These are phyloP conservation scores for Penicillium digitatum DNA, from an alignment of 2,329 filamentous ascomycete genomes.

Conservation along the genomic window DNA sequence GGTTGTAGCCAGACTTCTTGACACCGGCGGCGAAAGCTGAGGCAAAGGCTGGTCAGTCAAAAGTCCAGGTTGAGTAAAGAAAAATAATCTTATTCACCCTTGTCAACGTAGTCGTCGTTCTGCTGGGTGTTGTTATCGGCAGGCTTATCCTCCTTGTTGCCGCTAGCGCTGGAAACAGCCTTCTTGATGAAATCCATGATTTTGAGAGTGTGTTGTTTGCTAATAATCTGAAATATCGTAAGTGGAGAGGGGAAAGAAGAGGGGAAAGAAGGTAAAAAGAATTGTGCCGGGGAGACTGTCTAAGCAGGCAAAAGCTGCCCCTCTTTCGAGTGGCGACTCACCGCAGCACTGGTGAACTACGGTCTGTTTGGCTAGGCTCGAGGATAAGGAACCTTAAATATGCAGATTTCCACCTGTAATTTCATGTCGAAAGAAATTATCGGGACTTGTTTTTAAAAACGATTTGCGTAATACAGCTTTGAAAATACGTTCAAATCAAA, in stretches of 20 bases:
- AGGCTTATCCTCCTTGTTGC: background rate
- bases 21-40: background rate
- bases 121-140: background rate
- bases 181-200: slow-evolving; percentile 7
- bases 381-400: background rate
- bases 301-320: background rate
- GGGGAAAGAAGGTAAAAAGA: background rate
- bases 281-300: background rate
- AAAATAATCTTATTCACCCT: background rate
- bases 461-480: background rate
- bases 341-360: background rate
- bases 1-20: slow-evolving; percentile 2
- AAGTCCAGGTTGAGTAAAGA: no score
- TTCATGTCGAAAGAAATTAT: background rate
- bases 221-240: background rate
- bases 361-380: background rate
- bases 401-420: background rate
- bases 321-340: background rate
- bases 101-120: slow-evolving; percentile 5
- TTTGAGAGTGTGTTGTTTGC: background rate
- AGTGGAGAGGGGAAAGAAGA: background rate
- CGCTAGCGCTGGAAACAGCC: background rate
- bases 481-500: background rate
- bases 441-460: background rate
- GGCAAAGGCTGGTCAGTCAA: background rate